Percentiles rank a stretch among this genome's conserved stretches.
Evolutionary conservation across 2,329 filamentous ascomycete genomes (phyloP).

Genomic region (Rhinocladiella similis): DNA sequence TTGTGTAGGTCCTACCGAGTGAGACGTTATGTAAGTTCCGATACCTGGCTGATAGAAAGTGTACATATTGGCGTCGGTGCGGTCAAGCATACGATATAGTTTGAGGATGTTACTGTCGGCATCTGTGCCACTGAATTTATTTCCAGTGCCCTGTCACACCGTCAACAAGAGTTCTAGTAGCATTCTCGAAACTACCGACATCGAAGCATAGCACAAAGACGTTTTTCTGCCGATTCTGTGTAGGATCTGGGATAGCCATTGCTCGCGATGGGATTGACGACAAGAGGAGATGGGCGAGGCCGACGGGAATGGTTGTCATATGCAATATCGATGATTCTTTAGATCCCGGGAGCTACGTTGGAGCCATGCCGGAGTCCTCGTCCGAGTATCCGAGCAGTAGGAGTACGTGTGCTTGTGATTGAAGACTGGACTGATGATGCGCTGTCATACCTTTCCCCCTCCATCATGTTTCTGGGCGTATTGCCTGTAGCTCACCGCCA

Average conservation of each 20-base stretch:
- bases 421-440: too few relatives aligned
- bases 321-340: too few relatives aligned
- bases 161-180: background rate
- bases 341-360: too few relatives aligned
- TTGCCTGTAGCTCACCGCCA: too few relatives aligned
- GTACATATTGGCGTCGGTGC: constrained; percentile 25
- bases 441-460: too few relatives aligned
- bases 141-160: constrained; percentile 42
- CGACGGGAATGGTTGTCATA: background rate
- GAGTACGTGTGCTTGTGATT: background rate
- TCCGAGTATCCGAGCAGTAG: background rate
- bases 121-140: constrained; percentile 45
- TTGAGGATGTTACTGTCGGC: constrained; percentile 50
- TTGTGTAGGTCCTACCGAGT: constrained; percentile 40
- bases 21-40: constrained; percentile 68
- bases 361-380: too few relatives aligned
- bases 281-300: background rate
- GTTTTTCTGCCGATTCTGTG: constrained; percentile 16
- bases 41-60: constrained; percentile 45
- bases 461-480: too few relatives aligned
- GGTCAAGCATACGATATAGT: constrained; percentile 42
- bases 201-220: constrained; percentile 26
- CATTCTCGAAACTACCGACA: constrained; percentile 6
- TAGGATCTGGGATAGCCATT: constrained; percentile 13
- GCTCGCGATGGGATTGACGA: background rate